phyloP scores from a whole-genome alignment of 306 rosid genomes.

The Acacia confusa region DNA sequence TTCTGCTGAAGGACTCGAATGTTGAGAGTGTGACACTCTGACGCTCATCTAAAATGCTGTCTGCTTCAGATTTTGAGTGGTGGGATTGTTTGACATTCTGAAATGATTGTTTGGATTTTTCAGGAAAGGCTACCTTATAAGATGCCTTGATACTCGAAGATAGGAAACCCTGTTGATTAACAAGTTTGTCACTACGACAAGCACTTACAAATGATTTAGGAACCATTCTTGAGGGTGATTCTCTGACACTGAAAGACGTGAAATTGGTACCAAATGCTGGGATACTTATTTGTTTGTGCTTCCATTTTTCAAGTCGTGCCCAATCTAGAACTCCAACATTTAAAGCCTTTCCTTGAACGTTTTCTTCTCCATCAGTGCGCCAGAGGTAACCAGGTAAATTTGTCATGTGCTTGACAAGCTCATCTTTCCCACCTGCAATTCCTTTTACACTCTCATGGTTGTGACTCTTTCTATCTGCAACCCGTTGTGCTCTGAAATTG shows the following conservation, averaged over 20 bases:
- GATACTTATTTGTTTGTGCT: conserved; percentile 46
- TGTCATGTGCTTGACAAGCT: conserved; percentile 92
- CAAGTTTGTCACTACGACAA: conserved; percentile 34
- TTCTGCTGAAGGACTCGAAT: conserved; percentile 43
- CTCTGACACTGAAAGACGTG: conserved; percentile 38
- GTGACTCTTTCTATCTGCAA: conserved; percentile 29
- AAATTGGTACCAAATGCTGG: conserved; percentile 39
- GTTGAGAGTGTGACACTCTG: conserved; percentile 32
- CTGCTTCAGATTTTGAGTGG: conserved; percentile 43
- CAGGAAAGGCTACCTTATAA: conserved; percentile 39
- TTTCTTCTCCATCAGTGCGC: conserved; percentile 52
- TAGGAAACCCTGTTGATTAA: conserved; percentile 31
- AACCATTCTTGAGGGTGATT: conserved; percentile 42
- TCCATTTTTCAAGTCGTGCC: conserved; percentile 84
- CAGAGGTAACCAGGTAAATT: conserved; percentile 82
- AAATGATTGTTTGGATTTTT: conserved; percentile 35
- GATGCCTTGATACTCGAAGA: conserved; percentile 41
- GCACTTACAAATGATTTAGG: conserved; percentile 38
- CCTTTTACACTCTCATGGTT: conserved; percentile 34
- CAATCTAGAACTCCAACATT: conserved; percentile 93
- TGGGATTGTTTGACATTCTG: conserved; percentile 37
- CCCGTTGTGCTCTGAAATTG: conserved; percentile 39
- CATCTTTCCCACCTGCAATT: conserved; percentile 51
- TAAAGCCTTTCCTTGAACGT: conserved; percentile 64
- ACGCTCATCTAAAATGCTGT: conserved; percentile 38